Evolutionary conservation across 148 eudicot genomes (phyloP).

Genomic region (Tetragonia tetragonoides): DNA sequence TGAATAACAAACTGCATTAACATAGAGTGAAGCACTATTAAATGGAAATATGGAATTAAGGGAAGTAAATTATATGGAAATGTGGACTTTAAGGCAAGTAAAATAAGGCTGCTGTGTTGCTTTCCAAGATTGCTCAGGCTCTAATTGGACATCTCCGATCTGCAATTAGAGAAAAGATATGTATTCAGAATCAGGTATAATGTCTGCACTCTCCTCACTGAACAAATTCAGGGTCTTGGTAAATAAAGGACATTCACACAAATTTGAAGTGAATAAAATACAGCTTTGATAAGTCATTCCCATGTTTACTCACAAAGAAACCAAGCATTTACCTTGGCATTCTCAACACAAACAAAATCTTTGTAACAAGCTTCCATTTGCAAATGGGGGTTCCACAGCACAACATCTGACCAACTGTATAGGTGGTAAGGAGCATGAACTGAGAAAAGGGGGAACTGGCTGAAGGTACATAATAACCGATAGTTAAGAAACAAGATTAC

Average conservation of each 20-base stretch:
- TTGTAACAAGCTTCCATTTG: conserved; percentile 88
- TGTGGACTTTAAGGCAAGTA: no score
- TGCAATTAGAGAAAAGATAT: conserved; percentile 28
- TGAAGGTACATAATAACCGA: neutral
- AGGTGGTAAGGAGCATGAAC: conserved; percentile 10
- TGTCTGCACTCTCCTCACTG: neutral
- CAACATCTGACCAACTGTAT: conserved; percentile 92
- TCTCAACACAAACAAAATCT: conserved; percentile 96
- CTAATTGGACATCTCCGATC: conserved; percentile 68
- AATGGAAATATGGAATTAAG: no score
- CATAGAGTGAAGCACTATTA: no score
- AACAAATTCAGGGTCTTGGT: neutral
- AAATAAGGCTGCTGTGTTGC: conserved; percentile 67
- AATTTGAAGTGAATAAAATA: neutral
- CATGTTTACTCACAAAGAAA: neutral
- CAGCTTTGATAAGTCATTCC: neutral
- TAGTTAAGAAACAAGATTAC: conserved; percentile 3
- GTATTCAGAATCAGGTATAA: neutral
- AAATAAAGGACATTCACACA: neutral
- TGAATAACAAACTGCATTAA: no score
- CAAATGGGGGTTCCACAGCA: conserved; percentile 91
- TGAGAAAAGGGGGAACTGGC: neutral
- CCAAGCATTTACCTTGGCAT: conserved; percentile 64
- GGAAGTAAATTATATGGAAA: no score
- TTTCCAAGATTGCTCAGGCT: conserved; percentile 79